Conservation (phyloP, 1,284 basidiomycete genomes). For the Sparassis latifolia region DNA sequence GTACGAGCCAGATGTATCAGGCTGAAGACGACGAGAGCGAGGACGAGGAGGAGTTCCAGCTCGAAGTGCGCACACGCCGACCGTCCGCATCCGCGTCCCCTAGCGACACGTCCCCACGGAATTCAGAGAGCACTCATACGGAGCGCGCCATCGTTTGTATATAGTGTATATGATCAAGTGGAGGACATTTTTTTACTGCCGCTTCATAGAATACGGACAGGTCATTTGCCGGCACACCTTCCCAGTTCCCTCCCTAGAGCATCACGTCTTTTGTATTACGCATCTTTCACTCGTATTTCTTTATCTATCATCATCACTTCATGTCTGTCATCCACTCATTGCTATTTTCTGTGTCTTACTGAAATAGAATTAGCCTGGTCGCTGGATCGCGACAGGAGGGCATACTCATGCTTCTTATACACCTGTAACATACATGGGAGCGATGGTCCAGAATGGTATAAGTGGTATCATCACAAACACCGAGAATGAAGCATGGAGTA, state of each 20-base stretch:
- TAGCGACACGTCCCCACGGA: slow-evolving; percentile 16
- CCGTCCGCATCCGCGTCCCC: slow-evolving; percentile 17
- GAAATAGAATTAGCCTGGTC: slow-evolving; percentile 17
- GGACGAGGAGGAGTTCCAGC: slow-evolving; percentile 20
- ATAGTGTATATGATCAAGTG: slow-evolving; percentile 8
- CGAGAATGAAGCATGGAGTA: slow-evolving; percentile 2
- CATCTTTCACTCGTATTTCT: not conserved
- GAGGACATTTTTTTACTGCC: slow-evolving; percentile 14
- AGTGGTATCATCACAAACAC: slow-evolving; percentile 4
- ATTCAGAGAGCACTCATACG: slow-evolving; percentile 13
- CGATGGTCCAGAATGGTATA: slow-evolving; percentile 4
- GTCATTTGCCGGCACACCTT: slow-evolving; percentile 1
- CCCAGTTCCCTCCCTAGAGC: slow-evolving; percentile 2
- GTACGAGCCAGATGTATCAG: slow-evolving; percentile 28
- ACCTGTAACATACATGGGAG: slow-evolving; percentile 19
- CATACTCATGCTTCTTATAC: slow-evolving; percentile 19
- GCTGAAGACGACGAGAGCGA: slow-evolving; percentile 29
- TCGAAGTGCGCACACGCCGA: slow-evolving; percentile 25
- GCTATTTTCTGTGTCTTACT: slow-evolving; percentile 1
- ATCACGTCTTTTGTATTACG: slow-evolving; percentile 1
- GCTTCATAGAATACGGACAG: slow-evolving; percentile 17
- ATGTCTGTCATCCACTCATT: not conserved
- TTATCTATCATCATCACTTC: slow-evolving; percentile 1
- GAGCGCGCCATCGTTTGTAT: slow-evolving; percentile 20
- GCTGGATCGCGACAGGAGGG: slow-evolving; percentile 13